A percentile compares a stretch with the other conserved stretches of the same genome.
Conservation (phyloP, 2,329 filamentous ascomycete species). For the Phaeosphaeriaceae sp. region DNA sequence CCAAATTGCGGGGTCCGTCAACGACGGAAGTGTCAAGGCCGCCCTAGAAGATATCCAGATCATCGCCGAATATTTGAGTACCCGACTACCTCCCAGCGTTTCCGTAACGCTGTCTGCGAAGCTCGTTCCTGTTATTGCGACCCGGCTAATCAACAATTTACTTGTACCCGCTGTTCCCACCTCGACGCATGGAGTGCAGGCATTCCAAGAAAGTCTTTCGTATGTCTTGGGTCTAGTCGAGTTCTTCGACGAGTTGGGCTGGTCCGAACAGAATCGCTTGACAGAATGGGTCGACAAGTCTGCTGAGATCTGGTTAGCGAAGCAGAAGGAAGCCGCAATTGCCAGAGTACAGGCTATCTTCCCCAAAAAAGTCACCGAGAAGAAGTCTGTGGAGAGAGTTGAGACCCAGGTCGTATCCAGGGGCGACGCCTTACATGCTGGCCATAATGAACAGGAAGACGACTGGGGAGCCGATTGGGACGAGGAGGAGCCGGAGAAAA, state of each 20-base stretch:
- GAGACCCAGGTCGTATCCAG: constrained; percentile 81
- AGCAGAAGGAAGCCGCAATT: constrained; percentile 80
- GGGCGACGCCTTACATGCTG: constrained; percentile 70
- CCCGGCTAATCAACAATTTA: constrained; percentile 75
- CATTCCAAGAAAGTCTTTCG: constrained; percentile 75
- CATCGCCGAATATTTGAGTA: constrained; percentile 60
- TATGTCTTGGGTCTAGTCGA: constrained; percentile 70
- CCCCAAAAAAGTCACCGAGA: constrained; percentile 68
- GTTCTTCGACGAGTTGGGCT: constrained; percentile 67
- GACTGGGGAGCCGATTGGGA: constrained; percentile 87
- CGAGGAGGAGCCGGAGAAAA: constrained; percentile 55
- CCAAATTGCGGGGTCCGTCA: constrained; percentile 31
- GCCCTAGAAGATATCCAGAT: constrained; percentile 41
- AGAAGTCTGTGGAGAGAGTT: constrained; percentile 78
- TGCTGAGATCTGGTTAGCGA: constrained; percentile 83
- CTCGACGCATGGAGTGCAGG: constrained; percentile 72
- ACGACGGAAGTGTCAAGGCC: constrained; percentile 37
- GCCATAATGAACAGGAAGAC: constrained; percentile 54
- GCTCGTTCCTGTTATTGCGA: constrained; percentile 73
- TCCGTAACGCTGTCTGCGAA: constrained; percentile 66
- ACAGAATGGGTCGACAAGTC: constrained; percentile 82
- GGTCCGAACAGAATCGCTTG: constrained; percentile 68
- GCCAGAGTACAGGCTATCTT: constrained; percentile 76
- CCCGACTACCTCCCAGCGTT: constrained; percentile 58
- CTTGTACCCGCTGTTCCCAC: constrained; percentile 78